Base-by-base conservation (phyloP, 306 rosid genomes). In the Geum urbanum region DNA sequence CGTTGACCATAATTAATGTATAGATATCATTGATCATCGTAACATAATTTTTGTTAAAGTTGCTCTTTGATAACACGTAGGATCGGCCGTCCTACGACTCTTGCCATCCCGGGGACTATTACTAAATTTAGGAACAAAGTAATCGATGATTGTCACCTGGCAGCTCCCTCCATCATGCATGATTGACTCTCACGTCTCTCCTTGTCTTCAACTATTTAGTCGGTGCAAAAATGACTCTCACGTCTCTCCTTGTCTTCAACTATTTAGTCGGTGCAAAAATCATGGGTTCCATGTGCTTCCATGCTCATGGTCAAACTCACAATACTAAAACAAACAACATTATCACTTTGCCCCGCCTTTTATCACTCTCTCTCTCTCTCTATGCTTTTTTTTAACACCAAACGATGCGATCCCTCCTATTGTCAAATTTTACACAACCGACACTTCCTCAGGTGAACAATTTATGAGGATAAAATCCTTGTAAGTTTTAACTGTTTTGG, bases 221-320 rank as follows among this genome's bases (percentile, higher is more conserved):
- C 71, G 77, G 77, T 54, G 68, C 40, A 13, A 39, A n/a, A 66
- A 51, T 46, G 71, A 44, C 71, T 43, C 20, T 48, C 68, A 12
- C 6, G 16, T 11, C 46, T 56, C 61, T 24, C 27, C 0, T 24
- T 24, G 27, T 24, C 15, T 54, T 67, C 61, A 39, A 70, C 55
- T 54, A 24, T 57, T 55, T 5, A 55, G 74, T 55, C 71, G 77
- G 77, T 54, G 68, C 40, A 13, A 39, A 39, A 66, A 51, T 46
- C 56, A 63, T 58, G 74, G 67, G 63, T 39, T 35, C 57, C 73
- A 44, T 43, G 48, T 11, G 37, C 47, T 76, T 9, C 47, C 50
- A 43, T 43, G 54, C 14, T 44, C 14, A 32, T 54, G 65, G 65
- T 69, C 73, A 55, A 70, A 43, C 72, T 39, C 54, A 11, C 16